Percentiles rank a stretch among this genome's conserved stretches.
Conservation (phyloP, 1,284 basidiomycete species). For the Tremellales sp. region DNA sequence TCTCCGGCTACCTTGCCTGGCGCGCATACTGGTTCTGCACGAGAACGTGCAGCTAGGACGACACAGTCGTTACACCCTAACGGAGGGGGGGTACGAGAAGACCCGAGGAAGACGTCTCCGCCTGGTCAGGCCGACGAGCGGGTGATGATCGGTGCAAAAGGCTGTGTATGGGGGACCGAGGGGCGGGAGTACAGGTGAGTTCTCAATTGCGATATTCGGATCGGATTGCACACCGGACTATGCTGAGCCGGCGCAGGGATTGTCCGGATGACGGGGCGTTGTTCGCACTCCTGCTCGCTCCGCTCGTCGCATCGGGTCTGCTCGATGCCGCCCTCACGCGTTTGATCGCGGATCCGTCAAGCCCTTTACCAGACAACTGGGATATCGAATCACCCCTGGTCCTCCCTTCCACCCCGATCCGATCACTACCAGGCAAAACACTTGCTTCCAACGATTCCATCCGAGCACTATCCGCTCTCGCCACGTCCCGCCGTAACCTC, state of each 20-base stretch:
- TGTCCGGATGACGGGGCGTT: slow-evolving; percentile 77
- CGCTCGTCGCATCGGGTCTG: slow-evolving; percentile 67
- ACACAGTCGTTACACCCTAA: too few species aligned
- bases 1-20: slow-evolving; percentile 1
- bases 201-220: neutral
- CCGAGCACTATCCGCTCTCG: slow-evolving; percentile 59
- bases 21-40: neutral
- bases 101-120: slow-evolving; percentile 8
- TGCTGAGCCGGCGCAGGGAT: slow-evolving; percentile 52
- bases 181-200: slow-evolving; percentile 45
- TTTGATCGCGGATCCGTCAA: slow-evolving; percentile 27
- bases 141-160: slow-evolving; percentile 22
- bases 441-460: slow-evolving; percentile 49
- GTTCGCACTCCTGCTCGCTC: slow-evolving; percentile 71
- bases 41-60: slow-evolving; percentile 12
- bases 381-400: slow-evolving; percentile 65
- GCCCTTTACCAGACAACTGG: slow-evolving; percentile 60
- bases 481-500: slow-evolving; percentile 66
- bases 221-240: neutral
- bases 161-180: slow-evolving; percentile 48
- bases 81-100: slow-evolving; percentile 12
- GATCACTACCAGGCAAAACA: slow-evolving; percentile 11
- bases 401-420: slow-evolving; percentile 39
- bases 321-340: slow-evolving; percentile 52
- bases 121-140: slow-evolving; percentile 18